Evolutionary conservation across 257 asterid species (phyloP).

Genomic region (Rehmannia glutinosa): DNA sequence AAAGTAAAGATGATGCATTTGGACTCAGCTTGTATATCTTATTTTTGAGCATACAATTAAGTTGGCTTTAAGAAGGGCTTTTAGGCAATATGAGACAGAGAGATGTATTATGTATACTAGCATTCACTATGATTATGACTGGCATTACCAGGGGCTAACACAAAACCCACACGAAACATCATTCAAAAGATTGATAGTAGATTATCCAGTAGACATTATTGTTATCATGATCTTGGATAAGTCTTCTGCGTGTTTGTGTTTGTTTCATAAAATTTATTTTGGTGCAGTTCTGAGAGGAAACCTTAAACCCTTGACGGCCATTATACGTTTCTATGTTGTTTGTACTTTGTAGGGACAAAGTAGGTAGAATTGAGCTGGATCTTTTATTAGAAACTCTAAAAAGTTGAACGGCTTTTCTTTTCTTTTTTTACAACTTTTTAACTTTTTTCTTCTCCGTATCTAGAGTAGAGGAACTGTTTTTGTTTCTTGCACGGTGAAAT

Average conservation of each 20-base stretch:
- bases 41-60: too few relatives aligned
- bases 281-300: too few relatives aligned
- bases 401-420: constrained; percentile 21
- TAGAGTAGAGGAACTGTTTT: constrained; percentile 9
- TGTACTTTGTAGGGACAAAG: constrained; percentile 26
- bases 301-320: too few relatives aligned
- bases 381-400: constrained; percentile 17
- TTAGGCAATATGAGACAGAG: too few relatives aligned
- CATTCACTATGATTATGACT: constrained; percentile 9
- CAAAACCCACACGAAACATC: constrained; percentile 8
- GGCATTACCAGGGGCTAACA: neutral
- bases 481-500: constrained; percentile 12
- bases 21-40: too few relatives aligned
- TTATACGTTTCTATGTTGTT: neutral
- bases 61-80: too few relatives aligned
- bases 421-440: neutral
- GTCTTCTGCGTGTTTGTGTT: neutral
- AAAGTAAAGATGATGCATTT: too few relatives aligned
- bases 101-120: too few relatives aligned
- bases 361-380: constrained; percentile 21
- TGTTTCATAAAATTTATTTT: neutral
- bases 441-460: neutral
- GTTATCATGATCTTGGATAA: too few relatives aligned
- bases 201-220: neutral
- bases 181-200: neutral